phyloP scores from a whole-genome alignment of 345 rosid species.

The Sisymbrium irio region DNA sequence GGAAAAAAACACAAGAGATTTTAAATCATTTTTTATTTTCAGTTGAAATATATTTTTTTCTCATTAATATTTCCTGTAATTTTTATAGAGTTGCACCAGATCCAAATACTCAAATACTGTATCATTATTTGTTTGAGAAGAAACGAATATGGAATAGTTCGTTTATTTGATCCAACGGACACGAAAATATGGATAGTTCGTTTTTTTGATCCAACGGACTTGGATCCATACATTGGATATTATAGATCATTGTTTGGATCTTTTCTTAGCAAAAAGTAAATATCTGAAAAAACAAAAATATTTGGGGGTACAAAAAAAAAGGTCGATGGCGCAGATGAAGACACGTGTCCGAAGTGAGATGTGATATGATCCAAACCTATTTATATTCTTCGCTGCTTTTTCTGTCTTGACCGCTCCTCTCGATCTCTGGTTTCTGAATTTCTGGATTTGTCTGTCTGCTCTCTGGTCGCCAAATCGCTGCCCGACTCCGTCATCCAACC shows the following conservation, averaged over 20 bases:
- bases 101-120: no score
- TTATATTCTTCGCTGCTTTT: conserved; percentile 81
- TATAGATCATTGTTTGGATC: no score
- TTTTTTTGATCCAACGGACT: not conserved
- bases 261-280: no score
- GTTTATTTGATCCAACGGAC: no score
- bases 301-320: not conserved
- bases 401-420: conserved; percentile 52
- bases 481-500: not conserved
- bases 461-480: conserved; percentile 30
- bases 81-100: no score
- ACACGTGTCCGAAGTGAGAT: conserved; percentile 57
- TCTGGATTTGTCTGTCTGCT: conserved; percentile 27
- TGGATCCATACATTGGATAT: not conserved
- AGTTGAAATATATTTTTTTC: no score
- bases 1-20: no score
- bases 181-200: not conserved
- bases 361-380: conserved; percentile 98
- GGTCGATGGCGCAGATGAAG: conserved; percentile 36
- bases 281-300: not conserved
- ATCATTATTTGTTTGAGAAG: no score
- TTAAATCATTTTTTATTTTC: no score
- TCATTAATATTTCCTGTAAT: no score
- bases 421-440: conserved; percentile 5
- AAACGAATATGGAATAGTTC: no score